Evolutionary conservation across 305 asterid genomes (phyloP).

Genomic region (Caryopteris hybrid): DNA sequence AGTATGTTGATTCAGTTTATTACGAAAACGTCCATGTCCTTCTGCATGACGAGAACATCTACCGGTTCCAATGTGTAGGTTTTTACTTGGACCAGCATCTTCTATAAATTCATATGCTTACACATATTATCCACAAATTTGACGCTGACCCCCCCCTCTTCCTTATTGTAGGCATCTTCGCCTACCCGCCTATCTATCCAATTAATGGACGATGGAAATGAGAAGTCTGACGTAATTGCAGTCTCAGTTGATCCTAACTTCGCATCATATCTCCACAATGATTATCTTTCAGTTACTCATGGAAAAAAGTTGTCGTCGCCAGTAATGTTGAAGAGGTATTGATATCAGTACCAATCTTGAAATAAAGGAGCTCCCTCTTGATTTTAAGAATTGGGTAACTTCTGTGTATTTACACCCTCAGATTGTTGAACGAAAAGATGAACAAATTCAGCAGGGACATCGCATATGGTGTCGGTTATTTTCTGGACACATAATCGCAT

Average conservation of each 20-base stretch:
- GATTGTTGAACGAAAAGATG: slow-evolving; percentile 18
- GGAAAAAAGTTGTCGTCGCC: slow-evolving; percentile 69
- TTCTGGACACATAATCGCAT: slow-evolving; percentile 3
- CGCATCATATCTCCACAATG: slow-evolving; percentile 62
- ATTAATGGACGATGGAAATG: slow-evolving; percentile 80
- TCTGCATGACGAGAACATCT: slow-evolving; percentile 54
- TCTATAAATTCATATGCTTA: not conserved
- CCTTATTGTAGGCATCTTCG: slow-evolving; percentile 49
- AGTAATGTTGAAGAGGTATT: slow-evolving; percentile 69
- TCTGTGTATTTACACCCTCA: slow-evolving; percentile 16
- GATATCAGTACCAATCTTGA: slow-evolving; percentile 25
- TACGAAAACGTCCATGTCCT: slow-evolving; percentile 55
- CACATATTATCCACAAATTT: not conserved
- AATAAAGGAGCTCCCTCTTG: slow-evolving; percentile 15
- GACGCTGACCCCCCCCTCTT: slow-evolving; percentile 29
- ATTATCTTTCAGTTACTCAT: slow-evolving; percentile 59
- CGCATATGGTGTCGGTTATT: slow-evolving; percentile 10
- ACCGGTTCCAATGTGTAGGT: slow-evolving; percentile 68
- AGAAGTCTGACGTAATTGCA: slow-evolving; percentile 79
- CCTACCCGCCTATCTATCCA: slow-evolving; percentile 69
- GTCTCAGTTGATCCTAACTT: slow-evolving; percentile 82
- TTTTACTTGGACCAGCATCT: slow-evolving; percentile 10
- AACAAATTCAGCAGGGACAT: slow-evolving; percentile 17
- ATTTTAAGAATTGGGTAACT: slow-evolving; percentile 17
- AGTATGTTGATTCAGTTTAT: slow-evolving; percentile 55